Base-by-base conservation (phyloP, 1,284 basidiomycete species). In the Kalmanozyma brasiliensis region DNA sequence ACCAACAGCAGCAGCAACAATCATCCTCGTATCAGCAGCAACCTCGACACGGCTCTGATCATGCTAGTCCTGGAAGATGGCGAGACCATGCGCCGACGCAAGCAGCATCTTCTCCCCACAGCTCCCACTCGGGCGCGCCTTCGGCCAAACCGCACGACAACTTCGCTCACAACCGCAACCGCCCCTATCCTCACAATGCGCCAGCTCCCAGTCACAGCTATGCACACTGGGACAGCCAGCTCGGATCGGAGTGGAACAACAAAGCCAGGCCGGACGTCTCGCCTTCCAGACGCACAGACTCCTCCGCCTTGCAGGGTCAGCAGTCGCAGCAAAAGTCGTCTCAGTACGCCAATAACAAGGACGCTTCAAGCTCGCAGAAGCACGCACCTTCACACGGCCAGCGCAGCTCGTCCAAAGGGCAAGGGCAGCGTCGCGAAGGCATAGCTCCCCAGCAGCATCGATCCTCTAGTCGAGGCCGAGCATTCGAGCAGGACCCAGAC, bases 181-280 rank as follows among this genome's bases (percentile, higher is more conserved):
- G 66, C 11, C 49, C 66, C 2, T 69, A 69, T n/a, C 29, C 60
- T 29, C 66, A 60, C 55, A 66, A 59, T 22, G 53, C 43, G 8
- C 68, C 62, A 13, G 67, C 57, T 4, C 62, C 61, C 1, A 70
- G 53, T 41, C 67, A 65, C 51, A 65, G 29, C 47, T 70, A 70
- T 32, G 49, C 62, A 8, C 67, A 70, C 26, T 70, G 67, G 67
- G 57, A 70, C 30, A 65, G 53, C 38, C 62, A 61, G 49, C 58
- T 70, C 1, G 67, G 57, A 5, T 65, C 45, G 13, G 62, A 70
- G 19, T 49, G 67, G 30, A 43, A 36, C 19, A 51, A 45, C 56
- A 63, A 69, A 17, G 30, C 40, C 0, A 52, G 56, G 41, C 19
- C 64, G 48, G 66, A 69, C 1, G n/a, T 59, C 13, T 69, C 66